Base-by-base conservation (phyloP, 306 rosid genomes). In the Purshia tridentata region DNA sequence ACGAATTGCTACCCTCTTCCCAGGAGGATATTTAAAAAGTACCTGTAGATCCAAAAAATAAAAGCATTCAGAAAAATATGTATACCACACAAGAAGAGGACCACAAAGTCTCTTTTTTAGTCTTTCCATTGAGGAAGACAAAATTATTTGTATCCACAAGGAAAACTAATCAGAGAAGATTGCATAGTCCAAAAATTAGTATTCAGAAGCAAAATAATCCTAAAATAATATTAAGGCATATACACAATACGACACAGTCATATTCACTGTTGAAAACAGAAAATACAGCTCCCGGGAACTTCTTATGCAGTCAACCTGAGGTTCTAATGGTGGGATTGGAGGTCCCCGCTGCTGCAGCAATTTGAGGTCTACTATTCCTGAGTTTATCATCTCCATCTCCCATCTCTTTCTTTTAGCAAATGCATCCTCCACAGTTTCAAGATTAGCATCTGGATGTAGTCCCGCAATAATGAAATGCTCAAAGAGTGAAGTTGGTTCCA, bases 391-490 rank as follows among this genome's bases (percentile, higher is more conserved):
- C 65, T 86, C 88, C 40, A 64, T 82, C 84, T 91, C 84, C 97
- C 91, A 81, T 78, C 80, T 85, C 84, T 89, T 94, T 80, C 87
- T 91, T 77, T 69, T 85, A 65, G 85, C 89, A 85, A 89, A 93
- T 69, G 91, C 83, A 16, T 65, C 77, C 80, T 88, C 97, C 86
- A 86, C 92, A 14, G 5, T 63, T 60, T 85, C 91, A 81, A 93
- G 89, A 72, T 89, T 89, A 70, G 96, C 47, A 79, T 91, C 93
- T 18, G 97, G 94, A 82, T 81, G 96, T 84, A 93, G 92, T 87
- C 98, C 98, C 81, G 69, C 91, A 75, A 94, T 85, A 82, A 94
- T 84, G 72, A 94, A 88, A 84, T 89, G 96, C 84, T 94, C 98
- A 82, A 89, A 94, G 77, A 94, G 91, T 75, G 92, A 88, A 68